A percentile compares a stretch with the other conserved stretches of the same genome.
Evolutionary conservation across 179 eudicot species (phyloP).

Genomic region (Heliamphora pulchella): DNA sequence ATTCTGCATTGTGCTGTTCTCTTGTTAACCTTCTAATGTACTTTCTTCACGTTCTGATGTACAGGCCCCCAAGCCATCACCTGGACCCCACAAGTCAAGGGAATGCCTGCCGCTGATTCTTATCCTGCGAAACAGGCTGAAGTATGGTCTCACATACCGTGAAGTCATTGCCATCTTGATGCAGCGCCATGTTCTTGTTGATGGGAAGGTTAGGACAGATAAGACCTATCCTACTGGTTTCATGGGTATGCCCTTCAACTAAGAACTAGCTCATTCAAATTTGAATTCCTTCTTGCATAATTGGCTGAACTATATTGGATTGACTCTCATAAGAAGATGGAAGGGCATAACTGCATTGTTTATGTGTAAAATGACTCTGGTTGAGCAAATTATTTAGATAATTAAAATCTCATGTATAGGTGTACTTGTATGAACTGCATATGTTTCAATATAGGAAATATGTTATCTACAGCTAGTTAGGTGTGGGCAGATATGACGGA

Average conservation of each 20-base stretch:
- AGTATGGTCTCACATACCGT: constrained; percentile 49
- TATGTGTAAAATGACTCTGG: neutral
- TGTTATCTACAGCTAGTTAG: no score
- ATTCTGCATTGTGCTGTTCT: neutral
- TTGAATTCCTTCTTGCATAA: neutral
- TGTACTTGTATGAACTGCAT: neutral
- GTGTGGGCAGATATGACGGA: neutral
- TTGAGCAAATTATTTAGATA: neutral
- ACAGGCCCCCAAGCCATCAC: constrained; percentile 57
- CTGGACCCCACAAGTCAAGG: constrained; percentile 55
- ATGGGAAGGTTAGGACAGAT: constrained; percentile 52
- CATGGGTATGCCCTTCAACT: constrained; percentile 33
- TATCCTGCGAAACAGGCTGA: constrained; percentile 45
- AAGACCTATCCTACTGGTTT: constrained; percentile 54
- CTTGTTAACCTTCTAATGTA: neutral
- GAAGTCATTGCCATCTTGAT: constrained; percentile 44
- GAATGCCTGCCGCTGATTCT: constrained; percentile 50
- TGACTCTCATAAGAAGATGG: neutral
- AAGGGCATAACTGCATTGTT: neutral
- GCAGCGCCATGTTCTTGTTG: constrained; percentile 52
- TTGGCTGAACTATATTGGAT: neutral
- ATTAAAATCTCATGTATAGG: neutral
- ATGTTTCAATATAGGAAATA: no score
- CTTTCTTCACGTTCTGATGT: neutral
- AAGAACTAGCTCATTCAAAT: neutral